Percentiles rank a stretch among this genome's conserved stretches.
These are phyloP conservation scores for Hypomyces perniciosus DNA, from an alignment of 2,329 filamentous ascomycete species.

Conservation along the genomic window DNA sequence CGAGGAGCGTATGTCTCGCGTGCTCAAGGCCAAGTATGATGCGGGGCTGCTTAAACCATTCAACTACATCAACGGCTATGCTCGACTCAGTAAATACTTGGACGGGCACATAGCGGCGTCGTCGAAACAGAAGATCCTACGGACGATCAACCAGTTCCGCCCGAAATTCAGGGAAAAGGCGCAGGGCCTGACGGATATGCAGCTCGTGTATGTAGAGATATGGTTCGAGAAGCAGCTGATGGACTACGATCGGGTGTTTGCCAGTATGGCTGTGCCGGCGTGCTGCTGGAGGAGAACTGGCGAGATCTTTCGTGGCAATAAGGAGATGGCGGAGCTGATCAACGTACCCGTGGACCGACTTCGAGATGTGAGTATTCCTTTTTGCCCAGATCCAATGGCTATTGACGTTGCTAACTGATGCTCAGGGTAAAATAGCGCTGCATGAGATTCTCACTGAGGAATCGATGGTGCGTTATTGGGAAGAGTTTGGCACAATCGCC, in stretches of 20 bases:
- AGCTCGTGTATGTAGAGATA: constrained; percentile 94
- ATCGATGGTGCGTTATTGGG: constrained; percentile 94
- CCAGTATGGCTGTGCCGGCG: constrained; percentile 96
- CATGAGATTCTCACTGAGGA: constrained; percentile 96
- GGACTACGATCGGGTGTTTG: constrained; percentile 98
- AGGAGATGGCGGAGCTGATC: constrained; percentile 97
- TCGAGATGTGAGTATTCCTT: constrained; percentile 63
- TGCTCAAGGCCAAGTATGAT: constrained; percentile 92
- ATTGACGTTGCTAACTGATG: not conserved
- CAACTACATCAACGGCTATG: constrained; percentile 97
- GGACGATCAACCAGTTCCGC: constrained; percentile 86
- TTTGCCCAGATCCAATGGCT: not conserved
- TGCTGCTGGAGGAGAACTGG: constrained; percentile 96
- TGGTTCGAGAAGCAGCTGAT: constrained; percentile 96
- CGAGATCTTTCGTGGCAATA: constrained; percentile 95
- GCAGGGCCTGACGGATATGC: constrained; percentile 84
- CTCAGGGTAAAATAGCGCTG: constrained; percentile 82
- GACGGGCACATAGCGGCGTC: constrained; percentile 76
- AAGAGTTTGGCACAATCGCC: constrained; percentile 96
- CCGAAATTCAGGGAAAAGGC: constrained; percentile 96
- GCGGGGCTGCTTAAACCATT: constrained; percentile 92
- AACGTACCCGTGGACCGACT: constrained; percentile 85
- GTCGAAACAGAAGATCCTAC: constrained; percentile 84
- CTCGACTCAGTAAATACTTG: constrained; percentile 83
- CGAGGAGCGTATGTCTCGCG: constrained; percentile 90